phyloP scores from a whole-genome alignment of 2,329 filamentous ascomycete species.

The Fusarium chaquense region DNA sequence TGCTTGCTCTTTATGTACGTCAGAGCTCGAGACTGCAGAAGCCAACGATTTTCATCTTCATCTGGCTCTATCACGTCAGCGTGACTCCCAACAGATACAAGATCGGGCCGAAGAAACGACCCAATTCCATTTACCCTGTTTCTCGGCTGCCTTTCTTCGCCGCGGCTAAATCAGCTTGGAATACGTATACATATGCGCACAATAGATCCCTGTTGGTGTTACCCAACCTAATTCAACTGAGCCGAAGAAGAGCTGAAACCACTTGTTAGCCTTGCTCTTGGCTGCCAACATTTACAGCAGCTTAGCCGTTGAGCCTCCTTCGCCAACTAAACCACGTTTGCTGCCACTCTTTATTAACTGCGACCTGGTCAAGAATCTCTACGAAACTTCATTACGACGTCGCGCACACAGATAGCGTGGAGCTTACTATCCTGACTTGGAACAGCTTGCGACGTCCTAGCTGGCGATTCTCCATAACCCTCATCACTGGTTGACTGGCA shows the following conservation, averaged over 20 bases:
- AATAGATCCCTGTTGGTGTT: constrained; percentile 34
- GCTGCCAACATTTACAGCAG: constrained; percentile 12
- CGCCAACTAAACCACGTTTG: constrained; percentile 18
- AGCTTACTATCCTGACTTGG: constrained; percentile 40
- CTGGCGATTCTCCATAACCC: constrained; percentile 22
- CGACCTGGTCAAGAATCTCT: constrained; percentile 18
- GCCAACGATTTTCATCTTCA: constrained; percentile 12
- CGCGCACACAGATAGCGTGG: constrained; percentile 41
- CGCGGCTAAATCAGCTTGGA: constrained; percentile 39
- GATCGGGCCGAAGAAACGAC: constrained; percentile 27
- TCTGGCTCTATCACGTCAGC: constrained; percentile 4
- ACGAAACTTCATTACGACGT: constrained; percentile 26
- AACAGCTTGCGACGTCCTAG: constrained; percentile 39
- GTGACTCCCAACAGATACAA: constrained; percentile 26
- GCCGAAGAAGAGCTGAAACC: constrained; percentile 45
- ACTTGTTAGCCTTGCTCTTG: constrained; percentile 32
- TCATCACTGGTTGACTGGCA: constrained; percentile 30
- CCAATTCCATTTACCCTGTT: constrained; percentile 27
- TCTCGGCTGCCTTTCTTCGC: constrained; percentile 17
- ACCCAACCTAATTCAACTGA: constrained; percentile 20
- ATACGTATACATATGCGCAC: constrained; percentile 30
- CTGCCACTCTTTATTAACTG: neutral
- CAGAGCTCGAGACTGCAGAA: constrained; percentile 21
- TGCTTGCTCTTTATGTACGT: neutral
- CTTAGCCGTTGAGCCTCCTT: constrained; percentile 30